phyloP scores from a whole-genome alignment of 2,329 filamentous ascomycete species.

The Trichoderma asperellum region DNA sequence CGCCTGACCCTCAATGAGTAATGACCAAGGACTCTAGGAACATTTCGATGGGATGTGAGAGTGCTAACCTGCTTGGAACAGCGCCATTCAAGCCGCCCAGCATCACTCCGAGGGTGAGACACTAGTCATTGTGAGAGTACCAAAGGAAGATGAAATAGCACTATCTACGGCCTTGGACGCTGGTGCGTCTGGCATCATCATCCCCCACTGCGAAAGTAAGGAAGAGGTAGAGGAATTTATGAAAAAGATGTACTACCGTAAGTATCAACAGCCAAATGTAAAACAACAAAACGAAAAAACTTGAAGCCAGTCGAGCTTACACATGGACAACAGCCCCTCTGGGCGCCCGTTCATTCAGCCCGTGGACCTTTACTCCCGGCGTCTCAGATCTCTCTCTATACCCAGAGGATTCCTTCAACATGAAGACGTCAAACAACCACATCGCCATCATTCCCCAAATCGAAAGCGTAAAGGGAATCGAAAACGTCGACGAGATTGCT shows the following conservation, averaged over 20 bases:
- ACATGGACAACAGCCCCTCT: constrained; percentile 4
- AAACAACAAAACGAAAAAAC: neutral
- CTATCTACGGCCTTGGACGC: constrained; percentile 19
- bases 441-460: constrained; percentile 18
- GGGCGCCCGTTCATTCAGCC: constrained; percentile 16
- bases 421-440: constrained; percentile 20
- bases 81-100: constrained; percentile 14
- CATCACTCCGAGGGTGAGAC: constrained; percentile 23
- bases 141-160: constrained; percentile 13
- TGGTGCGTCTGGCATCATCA: constrained; percentile 22
- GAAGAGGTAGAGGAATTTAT: constrained; percentile 22
- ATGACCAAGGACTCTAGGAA: neutral
- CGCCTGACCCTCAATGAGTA: constrained; percentile 21
- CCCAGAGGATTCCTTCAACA: constrained; percentile 16
- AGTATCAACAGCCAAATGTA: neutral
- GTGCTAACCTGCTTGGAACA: neutral
- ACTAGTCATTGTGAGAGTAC: constrained; percentile 13
- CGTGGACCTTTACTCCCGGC: constrained; percentile 21
- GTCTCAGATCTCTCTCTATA: constrained; percentile 22
- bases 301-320: neutral
- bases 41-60: neutral
- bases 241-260: constrained; percentile 15
- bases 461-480: constrained; percentile 17
- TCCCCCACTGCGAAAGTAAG: constrained; percentile 17
- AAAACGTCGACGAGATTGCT: constrained; percentile 19